Percentiles rank a stretch among this genome's conserved stretches.
These are phyloP conservation scores for Aspergillus biplanus DNA, from an alignment of 495 filamentous ascomycete genomes.

Conservation along the genomic window DNA sequence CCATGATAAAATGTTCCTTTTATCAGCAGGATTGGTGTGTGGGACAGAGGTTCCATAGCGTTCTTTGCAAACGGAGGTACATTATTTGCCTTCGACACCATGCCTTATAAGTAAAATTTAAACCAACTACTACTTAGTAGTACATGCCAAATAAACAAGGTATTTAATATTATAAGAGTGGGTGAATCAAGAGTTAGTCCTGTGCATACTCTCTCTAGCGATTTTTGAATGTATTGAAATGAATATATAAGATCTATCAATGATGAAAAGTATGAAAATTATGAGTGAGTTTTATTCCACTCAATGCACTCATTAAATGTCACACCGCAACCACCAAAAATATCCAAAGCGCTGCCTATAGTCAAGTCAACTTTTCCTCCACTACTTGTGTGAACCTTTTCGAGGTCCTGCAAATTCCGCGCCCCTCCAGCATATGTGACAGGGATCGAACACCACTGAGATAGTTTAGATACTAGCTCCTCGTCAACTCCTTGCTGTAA, in stretches of 20 bases:
- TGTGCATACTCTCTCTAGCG: too few relatives aligned
- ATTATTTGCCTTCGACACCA: too few relatives aligned
- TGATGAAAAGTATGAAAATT: neutral
- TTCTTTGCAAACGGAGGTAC: too few relatives aligned
- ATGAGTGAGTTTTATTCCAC: constrained; percentile 69
- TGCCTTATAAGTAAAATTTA: too few relatives aligned
- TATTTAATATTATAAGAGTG: too few relatives aligned
- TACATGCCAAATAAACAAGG: too few relatives aligned
- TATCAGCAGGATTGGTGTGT: too few relatives aligned
- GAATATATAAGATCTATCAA: neutral
- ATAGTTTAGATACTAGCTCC: constrained; percentile 73
- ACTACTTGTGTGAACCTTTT: constrained; percentile 76
- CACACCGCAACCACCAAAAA: constrained; percentile 87
- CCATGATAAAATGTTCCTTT: too few relatives aligned
- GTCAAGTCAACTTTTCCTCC: constrained; percentile 86
- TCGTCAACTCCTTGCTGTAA: constrained; percentile 90
- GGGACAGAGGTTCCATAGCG: too few relatives aligned
- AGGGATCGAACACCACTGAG: constrained; percentile 85
- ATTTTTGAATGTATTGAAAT: neutral
- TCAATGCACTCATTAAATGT: constrained; percentile 83
- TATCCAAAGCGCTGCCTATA: constrained; percentile 93
- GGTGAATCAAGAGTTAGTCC: too few relatives aligned
- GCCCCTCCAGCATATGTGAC: constrained; percentile 96
- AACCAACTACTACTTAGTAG: too few relatives aligned
- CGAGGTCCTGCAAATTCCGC: constrained; percentile 76